Evolutionary conservation across 1,284 basidiomycete species (phyloP).

Genomic region (Ganoderma resinaceum): DNA sequence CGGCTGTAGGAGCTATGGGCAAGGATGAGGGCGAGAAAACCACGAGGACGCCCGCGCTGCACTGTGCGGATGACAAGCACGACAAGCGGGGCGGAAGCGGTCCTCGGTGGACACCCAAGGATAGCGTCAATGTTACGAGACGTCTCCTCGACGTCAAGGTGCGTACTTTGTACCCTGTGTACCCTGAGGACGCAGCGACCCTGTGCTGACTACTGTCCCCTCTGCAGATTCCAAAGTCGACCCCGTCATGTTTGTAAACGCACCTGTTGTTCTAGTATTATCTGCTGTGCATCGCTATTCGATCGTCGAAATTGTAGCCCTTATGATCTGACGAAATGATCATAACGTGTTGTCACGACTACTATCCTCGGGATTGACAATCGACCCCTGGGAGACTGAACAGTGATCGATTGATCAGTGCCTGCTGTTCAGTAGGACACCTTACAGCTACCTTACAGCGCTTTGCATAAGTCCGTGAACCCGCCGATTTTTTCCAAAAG

Average conservation of each 20-base stretch:
- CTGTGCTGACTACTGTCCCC: not conserved
- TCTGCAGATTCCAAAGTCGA: slow-evolving; percentile 17
- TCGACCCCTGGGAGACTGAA: not conserved
- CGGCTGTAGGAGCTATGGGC: slow-evolving; percentile 9
- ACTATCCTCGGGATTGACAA: not conserved
- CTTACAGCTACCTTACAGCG: no score
- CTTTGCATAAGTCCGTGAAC: no score
- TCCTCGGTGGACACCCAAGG: slow-evolving; percentile 12
- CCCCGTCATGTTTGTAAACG: slow-evolving; percentile 21
- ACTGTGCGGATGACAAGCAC: slow-evolving; percentile 9
- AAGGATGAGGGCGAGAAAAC: slow-evolving; percentile 7
- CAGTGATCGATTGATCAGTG: not conserved
- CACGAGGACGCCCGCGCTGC: slow-evolving; percentile 15
- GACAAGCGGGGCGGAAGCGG: slow-evolving; percentile 5
- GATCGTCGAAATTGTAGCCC: slow-evolving; percentile 18
- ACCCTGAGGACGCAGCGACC: no score
- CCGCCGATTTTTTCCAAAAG: no score
- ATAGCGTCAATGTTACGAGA: slow-evolving; percentile 24
- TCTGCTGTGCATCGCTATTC: slow-evolving; percentile 28
- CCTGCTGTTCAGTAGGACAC: no score
- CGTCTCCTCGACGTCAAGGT: slow-evolving; percentile 27
- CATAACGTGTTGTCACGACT: not conserved
- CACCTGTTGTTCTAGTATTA: slow-evolving; percentile 21
- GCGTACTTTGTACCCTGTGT: not conserved
- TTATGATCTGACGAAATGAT: not conserved